Evolutionary conservation across 2,329 filamentous ascomycete genomes (phyloP), one percentile per base, ranked within the genome.

Genomic region (Apiospora rasikravindrae): DNA sequence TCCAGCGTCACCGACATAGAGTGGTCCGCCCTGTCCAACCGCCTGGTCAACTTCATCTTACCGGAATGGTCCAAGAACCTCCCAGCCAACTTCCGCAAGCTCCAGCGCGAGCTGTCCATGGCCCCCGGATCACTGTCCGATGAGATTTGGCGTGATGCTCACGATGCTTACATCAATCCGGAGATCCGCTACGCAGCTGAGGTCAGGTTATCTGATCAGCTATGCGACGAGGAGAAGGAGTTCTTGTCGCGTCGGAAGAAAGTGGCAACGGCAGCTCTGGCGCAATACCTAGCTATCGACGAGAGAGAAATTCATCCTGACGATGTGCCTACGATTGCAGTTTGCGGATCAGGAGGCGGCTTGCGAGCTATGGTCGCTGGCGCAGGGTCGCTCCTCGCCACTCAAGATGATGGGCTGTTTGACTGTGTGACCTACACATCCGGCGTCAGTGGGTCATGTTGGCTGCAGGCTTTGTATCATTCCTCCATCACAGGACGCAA

Each of bases 401-500:
- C 94, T 0, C 90, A 94, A 73, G 93, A 98, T 80, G 93, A 93
- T 72, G 96, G 96, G 0, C 85, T 99, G 0, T 97, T 98, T 80
- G 95, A 98, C 82, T 98, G 96, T 80, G 89, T 94, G 14, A 98
- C 95, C 1, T 99, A 99, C 79, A 97, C 95, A 0, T 94, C 96
- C 6, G 96, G 96, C 0, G 96, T 99, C 68, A 98, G 95, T 79
- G 96, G 96, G 0, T 97, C 94, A 75, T 98, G 96, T 81, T 99
- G 96, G 96, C 87, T 98, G 7, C 96, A 98, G 81, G 88, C 93
- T 0, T 86, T 99, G 4, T 98, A 94, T 80, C 91, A 96, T 78
- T 96, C 94, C 0, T 94, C 94, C 0, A 88, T 98, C 71, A 88
- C 92, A 0, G 86, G 88, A 22, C 89, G 91, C 71, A 90, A 89